phyloP scores from a whole-genome alignment of 176 grass and related monocot genomes.

The Stipa capillata region DNA sequence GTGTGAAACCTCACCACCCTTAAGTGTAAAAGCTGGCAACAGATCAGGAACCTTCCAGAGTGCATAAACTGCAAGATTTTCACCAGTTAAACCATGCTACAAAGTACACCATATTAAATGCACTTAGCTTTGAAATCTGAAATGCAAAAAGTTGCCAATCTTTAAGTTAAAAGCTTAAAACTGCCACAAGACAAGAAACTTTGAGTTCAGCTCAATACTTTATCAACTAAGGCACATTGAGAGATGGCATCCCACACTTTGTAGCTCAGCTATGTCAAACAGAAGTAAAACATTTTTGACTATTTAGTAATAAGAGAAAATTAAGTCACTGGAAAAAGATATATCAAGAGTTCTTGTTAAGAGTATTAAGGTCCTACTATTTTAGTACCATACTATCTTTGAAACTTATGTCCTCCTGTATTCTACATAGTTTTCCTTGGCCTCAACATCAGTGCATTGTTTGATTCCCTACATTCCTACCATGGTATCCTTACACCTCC shows the following conservation, averaged over 20 bases:
- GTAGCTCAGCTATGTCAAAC: neutral
- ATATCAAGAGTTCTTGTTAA: neutral
- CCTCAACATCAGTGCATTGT: neutral
- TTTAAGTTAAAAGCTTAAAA: neutral
- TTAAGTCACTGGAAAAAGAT: neutral
- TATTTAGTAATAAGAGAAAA: neutral
- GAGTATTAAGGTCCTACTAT: neutral
- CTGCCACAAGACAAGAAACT: neutral
- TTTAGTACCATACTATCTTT: neutral
- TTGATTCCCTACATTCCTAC: neutral
- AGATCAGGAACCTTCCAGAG: slow-evolving; percentile 82
- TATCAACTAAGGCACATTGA: neutral
- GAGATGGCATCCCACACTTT: neutral
- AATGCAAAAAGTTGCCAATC: neutral
- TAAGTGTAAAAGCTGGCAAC: slow-evolving; percentile 84
- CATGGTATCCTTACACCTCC: neutral
- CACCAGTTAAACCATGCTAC: slow-evolving; percentile 6
- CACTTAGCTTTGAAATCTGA: neutral
- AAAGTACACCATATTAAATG: neutral
- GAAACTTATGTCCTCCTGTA: neutral
- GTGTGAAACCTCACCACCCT: slow-evolving; percentile 82
- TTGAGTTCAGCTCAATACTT: neutral
- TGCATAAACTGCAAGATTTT: slow-evolving; percentile 71
- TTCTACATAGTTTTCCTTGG: neutral
- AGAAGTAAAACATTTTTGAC: neutral